Base-by-base conservation (phyloP, 2,329 filamentous ascomycete species). In the Fusarium neocosmosporiellum region DNA sequence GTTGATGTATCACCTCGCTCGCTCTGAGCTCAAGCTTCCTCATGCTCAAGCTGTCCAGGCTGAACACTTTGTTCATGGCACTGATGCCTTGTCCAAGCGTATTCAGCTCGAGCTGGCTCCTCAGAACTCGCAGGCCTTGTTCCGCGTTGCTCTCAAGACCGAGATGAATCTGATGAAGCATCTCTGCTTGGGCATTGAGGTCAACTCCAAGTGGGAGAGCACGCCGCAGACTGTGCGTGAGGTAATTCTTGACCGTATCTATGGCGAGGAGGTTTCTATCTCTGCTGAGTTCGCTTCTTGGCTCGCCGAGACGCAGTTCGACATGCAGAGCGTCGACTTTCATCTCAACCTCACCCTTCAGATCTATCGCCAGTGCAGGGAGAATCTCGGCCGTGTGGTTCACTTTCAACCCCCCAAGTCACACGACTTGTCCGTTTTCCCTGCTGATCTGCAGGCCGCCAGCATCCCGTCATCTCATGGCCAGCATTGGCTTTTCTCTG, bases 131-230 rank as follows among this genome's bases (percentile, higher is more conserved):
- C 67, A 67, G 53, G 22, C 29, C 11, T 54, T 67, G 16, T 55
- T 50, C 16, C 60, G 60, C 16, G 22, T 70, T 7, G 59, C 65
- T 33, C 67, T 67, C 16, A 67, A 58, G 50, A 70, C 67, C 4
- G 67, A 70, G 50, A 67, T 61, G 57, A 54, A 67, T 33, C 22
- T 70, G 36, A 70, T 70, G 67, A 64, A 46, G 29, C 67, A 70
- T 31, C 61, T 70, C 14, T 70, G 65, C 29, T 22, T 70, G n/a
- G 53, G 43, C 9, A 22, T 67, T 10, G 65, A 70, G 9, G 65
- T 70, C 20, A 63, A 70, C 27, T 60, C 65, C 2, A 13, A 62
- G 29, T 70, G 67, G 67, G 67, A 67, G 36, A 59, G 24, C n/a
- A 65, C 57, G 11, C 65, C 60, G 5, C 55, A 68, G 57, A 59